Percentiles rank a stretch among this genome's conserved stretches.
Conservation (phyloP, 192 early-diverging fungal species). For the Coemansia sp. region DNA sequence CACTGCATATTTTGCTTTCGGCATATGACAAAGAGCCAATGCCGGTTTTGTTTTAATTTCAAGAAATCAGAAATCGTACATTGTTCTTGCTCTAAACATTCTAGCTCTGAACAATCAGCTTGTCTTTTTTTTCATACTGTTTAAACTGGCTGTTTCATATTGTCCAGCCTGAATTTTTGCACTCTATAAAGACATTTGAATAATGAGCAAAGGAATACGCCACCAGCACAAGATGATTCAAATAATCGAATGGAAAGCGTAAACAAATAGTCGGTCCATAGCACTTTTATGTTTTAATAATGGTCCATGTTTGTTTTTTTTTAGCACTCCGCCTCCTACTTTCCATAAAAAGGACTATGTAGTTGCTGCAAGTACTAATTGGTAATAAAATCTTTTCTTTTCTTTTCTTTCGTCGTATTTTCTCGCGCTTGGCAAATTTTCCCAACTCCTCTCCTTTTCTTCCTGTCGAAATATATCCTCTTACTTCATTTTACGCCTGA, state of each 20-base stretch:
- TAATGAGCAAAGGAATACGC: background rate
- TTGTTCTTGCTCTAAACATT: background rate
- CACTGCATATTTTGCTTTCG: too few relatives aligned
- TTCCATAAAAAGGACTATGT: background rate
- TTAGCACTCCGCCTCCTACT: background rate
- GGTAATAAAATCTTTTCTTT: background rate
- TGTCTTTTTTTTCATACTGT: background rate
- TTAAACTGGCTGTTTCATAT: background rate
- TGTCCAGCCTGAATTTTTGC: background rate
- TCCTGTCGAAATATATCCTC: conserved; percentile 8
- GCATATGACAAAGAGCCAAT: background rate
- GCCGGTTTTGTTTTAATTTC: background rate
- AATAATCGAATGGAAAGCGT: background rate
- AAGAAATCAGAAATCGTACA: background rate
- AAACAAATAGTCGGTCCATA: background rate
- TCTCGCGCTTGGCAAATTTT: conserved; percentile 5
- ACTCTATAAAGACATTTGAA: background rate
- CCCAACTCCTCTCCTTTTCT: background rate
- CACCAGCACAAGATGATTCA: background rate
- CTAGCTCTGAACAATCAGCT: background rate
- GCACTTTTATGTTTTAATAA: background rate
- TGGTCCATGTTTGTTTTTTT: too few relatives aligned
- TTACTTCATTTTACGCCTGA: background rate
- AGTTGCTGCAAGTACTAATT: background rate
- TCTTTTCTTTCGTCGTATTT: too few relatives aligned